Evolutionary conservation across 768 basidiomycete species (phyloP).

Genomic region (Tricholomella constricta): DNA sequence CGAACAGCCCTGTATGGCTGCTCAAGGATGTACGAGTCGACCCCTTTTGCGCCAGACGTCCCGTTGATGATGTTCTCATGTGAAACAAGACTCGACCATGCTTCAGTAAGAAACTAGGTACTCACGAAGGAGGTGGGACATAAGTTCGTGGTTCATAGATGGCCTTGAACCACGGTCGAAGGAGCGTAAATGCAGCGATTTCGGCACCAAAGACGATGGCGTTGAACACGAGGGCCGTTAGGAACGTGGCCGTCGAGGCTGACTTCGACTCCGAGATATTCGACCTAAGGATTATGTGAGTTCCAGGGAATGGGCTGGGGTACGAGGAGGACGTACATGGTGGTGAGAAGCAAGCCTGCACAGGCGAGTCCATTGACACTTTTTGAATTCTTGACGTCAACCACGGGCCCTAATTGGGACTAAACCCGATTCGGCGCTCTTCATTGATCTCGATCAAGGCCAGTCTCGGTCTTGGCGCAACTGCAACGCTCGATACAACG

Average conservation of each 20-base stretch:
- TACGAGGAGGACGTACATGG: constrained; percentile 21
- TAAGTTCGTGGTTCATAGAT: constrained; percentile 91
- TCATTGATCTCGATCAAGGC: background rate
- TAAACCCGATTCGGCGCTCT: background rate
- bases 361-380: background rate
- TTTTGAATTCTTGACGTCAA: constrained; percentile 24
- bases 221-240: constrained; percentile 87
- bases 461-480: too few species aligned
- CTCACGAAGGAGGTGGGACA: constrained; percentile 45
- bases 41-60: background rate
- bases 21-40: too few species aligned
- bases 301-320: background rate
- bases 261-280: constrained; percentile 42
- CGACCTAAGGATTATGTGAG: constrained; percentile 33
- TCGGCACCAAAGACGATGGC: constrained; percentile 69
- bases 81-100: too few species aligned
- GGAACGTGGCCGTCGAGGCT: constrained; percentile 77
- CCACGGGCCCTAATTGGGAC: background rate
- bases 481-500: too few species aligned
- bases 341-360: constrained; percentile 14
- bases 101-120: constrained; percentile 9
- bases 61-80: background rate
- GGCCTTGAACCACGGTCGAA: constrained; percentile 82
- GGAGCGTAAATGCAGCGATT: constrained; percentile 75
- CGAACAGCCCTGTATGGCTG: too few species aligned